Base-by-base conservation (phyloP, 768 basidiomycete genomes). In the Cyclocybe aegerita region DNA sequence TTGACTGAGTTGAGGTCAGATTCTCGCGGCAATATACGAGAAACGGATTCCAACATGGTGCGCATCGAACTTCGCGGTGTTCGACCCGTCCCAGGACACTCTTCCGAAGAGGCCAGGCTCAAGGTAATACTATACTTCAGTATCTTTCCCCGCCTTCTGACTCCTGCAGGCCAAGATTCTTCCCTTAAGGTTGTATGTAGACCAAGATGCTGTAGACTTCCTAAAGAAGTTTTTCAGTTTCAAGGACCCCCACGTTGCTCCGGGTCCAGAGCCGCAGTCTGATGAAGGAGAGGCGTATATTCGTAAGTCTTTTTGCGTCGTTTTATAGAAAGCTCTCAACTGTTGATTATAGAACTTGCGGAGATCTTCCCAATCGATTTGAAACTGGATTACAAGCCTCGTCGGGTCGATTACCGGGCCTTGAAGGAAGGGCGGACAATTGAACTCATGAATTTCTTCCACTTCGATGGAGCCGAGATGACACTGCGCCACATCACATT, bases 361-460 rank as follows among this genome's bases (percentile, higher is more conserved):
- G 97, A 98, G 65, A 85, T 99, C 37, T 93, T 95, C 65, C 93
- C 97, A 0, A 81, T 99, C 46, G 91, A 95, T 65, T 70, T 99
- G 58, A 98, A 98, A 71, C 76, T 99, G 9, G 97, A 99, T 65
- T 99, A 98, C 69, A 99, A 99, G 65, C 97, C 97, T 46, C 90
- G 98, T 41, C 84, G 95, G 5, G 95, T 99, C 14, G 93, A 98
- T 66, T 97, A 98, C 65, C 74, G 83, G 54, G 97, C 95, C 7
- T 73, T 99, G 50, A 81, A 85, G 35, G 88, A 94, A 53, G 97
- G 97, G 10, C 83, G 79, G 67, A 94, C 93, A 0, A 96, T 96
- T 53, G 97, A 99, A 64, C 70, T 99, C 40, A 98, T 99, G 96
- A 99, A 99, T 65, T 98, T 99, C 68, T 99, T 99, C 86, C 95